These are phyloP conservation scores for Fusarium scirpi DNA, from an alignment of 2,329 filamentous ascomycete genomes.

Conservation along the genomic window DNA sequence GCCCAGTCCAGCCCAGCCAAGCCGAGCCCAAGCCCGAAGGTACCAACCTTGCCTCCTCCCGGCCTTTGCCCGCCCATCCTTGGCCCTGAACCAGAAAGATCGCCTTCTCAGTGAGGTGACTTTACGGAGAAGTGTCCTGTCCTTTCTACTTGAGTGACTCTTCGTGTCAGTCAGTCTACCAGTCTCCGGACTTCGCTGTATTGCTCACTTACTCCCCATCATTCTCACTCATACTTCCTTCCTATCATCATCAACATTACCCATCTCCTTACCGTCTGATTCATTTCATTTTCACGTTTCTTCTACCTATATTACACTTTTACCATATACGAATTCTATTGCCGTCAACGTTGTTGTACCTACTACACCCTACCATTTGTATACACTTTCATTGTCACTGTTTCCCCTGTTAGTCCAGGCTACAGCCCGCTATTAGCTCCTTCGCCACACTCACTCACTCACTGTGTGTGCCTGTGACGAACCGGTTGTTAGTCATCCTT, in stretches of 20 bases:
- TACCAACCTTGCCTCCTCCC: constrained; percentile 42
- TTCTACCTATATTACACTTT: constrained; percentile 10
- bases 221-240: constrained; percentile 24
- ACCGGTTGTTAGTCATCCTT: constrained; percentile 44
- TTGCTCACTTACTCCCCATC: constrained; percentile 44
- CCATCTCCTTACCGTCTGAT: constrained; percentile 29
- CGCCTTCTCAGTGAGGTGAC: constrained; percentile 44
- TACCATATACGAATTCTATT: constrained; percentile 28
- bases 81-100: constrained; percentile 28
- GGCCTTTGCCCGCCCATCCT: constrained; percentile 17
- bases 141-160: constrained; percentile 40
- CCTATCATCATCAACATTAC: constrained; percentile 11
- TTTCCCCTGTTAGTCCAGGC: constrained; percentile 42
- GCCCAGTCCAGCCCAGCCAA: constrained; percentile 38
- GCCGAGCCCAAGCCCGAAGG: constrained; percentile 40
- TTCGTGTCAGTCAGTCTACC: constrained; percentile 20
- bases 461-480: constrained; percentile 32
- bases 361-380: constrained; percentile 3
- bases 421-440: constrained; percentile 38
- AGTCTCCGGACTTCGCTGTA: constrained; percentile 49
- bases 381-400: constrained; percentile 19
- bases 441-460: constrained; percentile 44
- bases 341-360: constrained; percentile 5
- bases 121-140: constrained; percentile 40
- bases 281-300: constrained; percentile 15